Conservation (phyloP, 2,329 filamentous ascomycete species). For the Epichloe typhina region DNA sequence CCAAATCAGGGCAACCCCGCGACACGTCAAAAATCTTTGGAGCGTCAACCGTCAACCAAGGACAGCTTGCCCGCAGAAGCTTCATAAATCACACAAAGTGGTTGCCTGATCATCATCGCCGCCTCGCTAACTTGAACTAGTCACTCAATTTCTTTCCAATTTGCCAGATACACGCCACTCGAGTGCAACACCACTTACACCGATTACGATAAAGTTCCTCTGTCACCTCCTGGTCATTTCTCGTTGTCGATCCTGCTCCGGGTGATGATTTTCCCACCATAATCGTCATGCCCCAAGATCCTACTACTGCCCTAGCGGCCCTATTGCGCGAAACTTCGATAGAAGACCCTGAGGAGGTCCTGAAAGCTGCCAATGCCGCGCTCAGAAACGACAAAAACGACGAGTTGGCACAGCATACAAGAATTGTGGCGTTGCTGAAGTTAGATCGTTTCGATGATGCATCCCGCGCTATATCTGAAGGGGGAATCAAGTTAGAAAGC, state of each 20-base stretch:
- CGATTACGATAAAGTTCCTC: neutral
- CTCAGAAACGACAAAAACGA: conserved; percentile 48
- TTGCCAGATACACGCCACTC: too few species aligned
- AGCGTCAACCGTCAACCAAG: too few species aligned
- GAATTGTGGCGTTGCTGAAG: conserved; percentile 63
- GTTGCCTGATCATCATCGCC: too few species aligned
- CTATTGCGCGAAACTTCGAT: conserved; percentile 43
- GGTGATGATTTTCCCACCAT: neutral
- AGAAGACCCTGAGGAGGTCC: conserved; percentile 60
- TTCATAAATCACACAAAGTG: neutral
- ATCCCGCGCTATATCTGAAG: conserved; percentile 52
- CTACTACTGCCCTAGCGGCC: conserved; percentile 37
- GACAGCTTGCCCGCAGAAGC: neutral
- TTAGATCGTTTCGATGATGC: conserved; percentile 74
- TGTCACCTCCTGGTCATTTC: neutral
- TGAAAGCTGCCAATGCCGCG: conserved; percentile 49
- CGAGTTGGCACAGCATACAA: conserved; percentile 50
- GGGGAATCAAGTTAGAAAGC: conserved; percentile 45
- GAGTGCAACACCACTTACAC: neutral
- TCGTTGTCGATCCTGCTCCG: neutral
- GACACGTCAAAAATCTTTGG: too few species aligned
- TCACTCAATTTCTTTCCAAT: neutral
- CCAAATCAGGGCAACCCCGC: too few species aligned
- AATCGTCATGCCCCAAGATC: conserved; percentile 28
- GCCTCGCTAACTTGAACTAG: neutral